Base-by-base conservation (phyloP, 176 grass and related monocot species). In the Microstegium vimineum region DNA sequence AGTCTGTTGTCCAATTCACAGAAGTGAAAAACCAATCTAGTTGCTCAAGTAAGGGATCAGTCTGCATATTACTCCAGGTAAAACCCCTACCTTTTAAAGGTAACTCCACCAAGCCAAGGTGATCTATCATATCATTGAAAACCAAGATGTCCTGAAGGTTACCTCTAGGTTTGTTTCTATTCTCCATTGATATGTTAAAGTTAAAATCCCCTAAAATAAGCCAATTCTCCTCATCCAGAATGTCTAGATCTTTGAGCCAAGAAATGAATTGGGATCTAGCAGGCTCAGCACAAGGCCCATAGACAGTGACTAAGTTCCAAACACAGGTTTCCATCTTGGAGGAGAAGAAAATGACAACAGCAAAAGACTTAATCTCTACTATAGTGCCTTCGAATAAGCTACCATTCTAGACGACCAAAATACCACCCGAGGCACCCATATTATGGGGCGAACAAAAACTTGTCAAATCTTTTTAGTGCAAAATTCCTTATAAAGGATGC, bases 41-140 rank as follows among this genome's bases (percentile, higher is more conserved):
- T n/a, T n/a, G n/a, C n/a, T n/a, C n/a, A n/a, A n/a, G n/a, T n/a
- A n/a, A n/a, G n/a, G n/a, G n/a, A n/a, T n/a, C n/a, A n/a, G n/a
- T n/a, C n/a, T n/a, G n/a, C n/a, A n/a, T n/a, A n/a, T n/a, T n/a
- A n/a, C n/a, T n/a, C n/a, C n/a, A n/a, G n/a, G n/a, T n/a, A n/a
- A n/a, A n/a, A n/a, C n/a, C n/a, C n/a, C n/a, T n/a, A n/a, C 5
- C 66, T 14, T 69, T 40, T 0, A 69, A 4, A 1, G 66, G 66
- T 0, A 69, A 0, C 0, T 69, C 36, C 0, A 41, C 23, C 0
- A 41, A 0, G 0, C 36, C 20, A 0, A 41, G 0, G 1, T 69
- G 18, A 11, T 37, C 38, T 0, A 69, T 40, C 1, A 5, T 17
- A 1, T 23, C 36, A 41, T 41, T 69, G 0, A 69, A 69, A 0